Evolutionary conservation across 768 basidiomycete species (phyloP).

Genomic region (Macrolepiota fuliginosa): DNA sequence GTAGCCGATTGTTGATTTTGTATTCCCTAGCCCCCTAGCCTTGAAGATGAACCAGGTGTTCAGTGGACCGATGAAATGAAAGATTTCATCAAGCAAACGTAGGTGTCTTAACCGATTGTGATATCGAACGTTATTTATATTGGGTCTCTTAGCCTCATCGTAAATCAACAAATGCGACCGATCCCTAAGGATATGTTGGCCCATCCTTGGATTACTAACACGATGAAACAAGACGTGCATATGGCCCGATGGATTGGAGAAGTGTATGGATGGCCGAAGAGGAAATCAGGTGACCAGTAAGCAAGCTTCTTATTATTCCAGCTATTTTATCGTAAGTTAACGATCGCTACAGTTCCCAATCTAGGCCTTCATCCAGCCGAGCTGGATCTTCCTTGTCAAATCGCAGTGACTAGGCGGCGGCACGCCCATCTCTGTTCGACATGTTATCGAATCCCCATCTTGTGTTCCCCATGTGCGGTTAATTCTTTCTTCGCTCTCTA

Average conservation of each 20-base stretch:
- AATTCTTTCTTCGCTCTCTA: slow-evolving; percentile 1
- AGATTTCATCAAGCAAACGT: slow-evolving; percentile 87
- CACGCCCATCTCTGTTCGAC: neutral
- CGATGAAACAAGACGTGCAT: slow-evolving; percentile 80
- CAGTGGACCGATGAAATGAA: slow-evolving; percentile 87
- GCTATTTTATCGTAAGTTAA: neutral
- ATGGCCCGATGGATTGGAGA: slow-evolving; percentile 89
- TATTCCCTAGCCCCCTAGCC: slow-evolving; percentile 64
- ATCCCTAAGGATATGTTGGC: slow-evolving; percentile 79
- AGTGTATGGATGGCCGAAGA: slow-evolving; percentile 77
- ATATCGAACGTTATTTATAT: slow-evolving; percentile 3
- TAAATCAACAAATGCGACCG: slow-evolving; percentile 67
- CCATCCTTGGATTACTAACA: slow-evolving; percentile 79
- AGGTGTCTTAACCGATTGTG: slow-evolving; percentile 26
- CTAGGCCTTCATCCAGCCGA: slow-evolving; percentile 29
- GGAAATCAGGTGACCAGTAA: slow-evolving; percentile 44
- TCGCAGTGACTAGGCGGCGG: slow-evolving; percentile 4
- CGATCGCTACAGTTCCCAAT: slow-evolving; percentile 21
- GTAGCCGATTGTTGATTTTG: slow-evolving; percentile 1
- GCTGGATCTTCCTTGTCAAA: slow-evolving; percentile 12
- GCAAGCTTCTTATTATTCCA: slow-evolving; percentile 15
- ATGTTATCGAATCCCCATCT: neutral
- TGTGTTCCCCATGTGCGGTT: neutral
- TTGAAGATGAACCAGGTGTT: slow-evolving; percentile 69
- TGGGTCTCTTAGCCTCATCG: slow-evolving; percentile 54